A percentile compares a stretch with the other conserved stretches of the same genome.
These are phyloP conservation scores for Calonectria pseudoreteaudii DNA, from an alignment of 2,329 filamentous ascomycete genomes.

Conservation along the genomic window DNA sequence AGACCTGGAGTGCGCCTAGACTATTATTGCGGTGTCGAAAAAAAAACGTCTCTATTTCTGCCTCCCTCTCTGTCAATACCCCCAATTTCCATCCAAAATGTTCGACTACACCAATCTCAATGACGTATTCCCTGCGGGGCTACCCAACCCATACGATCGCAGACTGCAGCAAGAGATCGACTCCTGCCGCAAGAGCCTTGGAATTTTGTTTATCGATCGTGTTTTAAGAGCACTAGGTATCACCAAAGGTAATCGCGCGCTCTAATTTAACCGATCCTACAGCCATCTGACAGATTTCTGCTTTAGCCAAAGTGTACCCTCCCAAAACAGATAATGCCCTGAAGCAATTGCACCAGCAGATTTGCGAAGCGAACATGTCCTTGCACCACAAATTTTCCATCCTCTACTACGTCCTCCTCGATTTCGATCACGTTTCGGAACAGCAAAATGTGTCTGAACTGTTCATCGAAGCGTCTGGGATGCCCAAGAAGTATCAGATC, in stretches of 20 bases:
- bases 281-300: not conserved
- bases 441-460: conserved; percentile 62
- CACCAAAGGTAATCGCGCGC: conserved; percentile 67
- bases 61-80: not conserved
- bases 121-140: conserved; percentile 72
- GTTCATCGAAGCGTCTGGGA: conserved; percentile 72
- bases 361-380: conserved; percentile 73
- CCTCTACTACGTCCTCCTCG: conserved; percentile 85
- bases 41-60: not conserved
- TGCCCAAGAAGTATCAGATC: conserved; percentile 81
- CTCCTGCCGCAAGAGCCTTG: conserved; percentile 73
- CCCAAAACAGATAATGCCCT: conserved; percentile 77
- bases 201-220: conserved; percentile 82
- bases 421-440: conserved; percentile 70
- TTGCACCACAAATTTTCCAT: conserved; percentile 85
- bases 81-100: conserved; percentile 53
- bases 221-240: conserved; percentile 78
- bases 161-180: conserved; percentile 73
- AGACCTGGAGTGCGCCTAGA: not conserved
- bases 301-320: conserved; percentile 76
- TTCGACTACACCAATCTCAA: conserved; percentile 76
- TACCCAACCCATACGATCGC: conserved; percentile 72
- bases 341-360: conserved; percentile 75
- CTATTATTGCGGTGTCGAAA: not conserved
- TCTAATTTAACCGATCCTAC: rapidly evolving